Percentiles rank a stretch among this genome's conserved stretches.
phyloP scores from a whole-genome alignment of 2,329 filamentous ascomycete species.

The Zasmidium angulare region DNA sequence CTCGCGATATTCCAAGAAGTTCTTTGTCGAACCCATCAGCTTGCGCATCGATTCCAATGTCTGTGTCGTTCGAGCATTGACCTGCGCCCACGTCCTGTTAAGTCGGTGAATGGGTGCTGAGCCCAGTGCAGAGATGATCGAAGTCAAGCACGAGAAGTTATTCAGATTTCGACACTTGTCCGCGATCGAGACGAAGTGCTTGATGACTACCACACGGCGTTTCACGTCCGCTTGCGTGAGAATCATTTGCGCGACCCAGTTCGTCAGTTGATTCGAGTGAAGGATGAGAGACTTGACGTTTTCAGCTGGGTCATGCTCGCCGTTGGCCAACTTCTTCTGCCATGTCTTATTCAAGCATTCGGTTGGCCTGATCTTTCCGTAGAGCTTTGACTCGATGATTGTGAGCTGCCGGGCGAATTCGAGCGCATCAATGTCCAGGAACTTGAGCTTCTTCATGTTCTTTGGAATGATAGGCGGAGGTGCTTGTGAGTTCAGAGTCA shows the following conservation, averaged over 20 bases:
- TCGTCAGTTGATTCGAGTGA: conserved; percentile 97
- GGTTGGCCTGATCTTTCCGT: conserved; percentile 91
- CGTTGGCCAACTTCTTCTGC: conserved; percentile 88
- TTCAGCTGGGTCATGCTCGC: conserved; percentile 79
- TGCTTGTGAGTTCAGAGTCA: conserved; percentile 73
- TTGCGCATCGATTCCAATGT: conserved; percentile 87
- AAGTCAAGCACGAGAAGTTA: conserved; percentile 96
- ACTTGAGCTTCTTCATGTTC: conserved; percentile 99
- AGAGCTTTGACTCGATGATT: conserved; percentile 91
- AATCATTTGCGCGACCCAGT: conserved; percentile 99
- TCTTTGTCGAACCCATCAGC: conserved; percentile 96
- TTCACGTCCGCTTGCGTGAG: conserved; percentile 90
- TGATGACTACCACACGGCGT: conserved; percentile 94
- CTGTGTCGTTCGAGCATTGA: conserved; percentile 77
- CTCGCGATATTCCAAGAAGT: conserved; percentile 96
- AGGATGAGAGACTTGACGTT: conserved; percentile 96
- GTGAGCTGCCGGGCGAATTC: conserved; percentile 98
- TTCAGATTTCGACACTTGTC: conserved; percentile 94
- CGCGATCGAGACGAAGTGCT: conserved; percentile 94
- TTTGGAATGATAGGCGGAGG: conserved; percentile 93
- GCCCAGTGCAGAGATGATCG: conserved; percentile 92
- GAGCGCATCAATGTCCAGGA: conserved; percentile 90
- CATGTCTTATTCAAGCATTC: conserved; percentile 98
- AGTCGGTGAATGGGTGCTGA: conserved; percentile 94
- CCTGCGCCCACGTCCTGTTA: conserved; percentile 90